Evolutionary conservation across 192 early-diverging fungal genomes (phyloP).

Genomic region (Gonapodya prolifera): DNA sequence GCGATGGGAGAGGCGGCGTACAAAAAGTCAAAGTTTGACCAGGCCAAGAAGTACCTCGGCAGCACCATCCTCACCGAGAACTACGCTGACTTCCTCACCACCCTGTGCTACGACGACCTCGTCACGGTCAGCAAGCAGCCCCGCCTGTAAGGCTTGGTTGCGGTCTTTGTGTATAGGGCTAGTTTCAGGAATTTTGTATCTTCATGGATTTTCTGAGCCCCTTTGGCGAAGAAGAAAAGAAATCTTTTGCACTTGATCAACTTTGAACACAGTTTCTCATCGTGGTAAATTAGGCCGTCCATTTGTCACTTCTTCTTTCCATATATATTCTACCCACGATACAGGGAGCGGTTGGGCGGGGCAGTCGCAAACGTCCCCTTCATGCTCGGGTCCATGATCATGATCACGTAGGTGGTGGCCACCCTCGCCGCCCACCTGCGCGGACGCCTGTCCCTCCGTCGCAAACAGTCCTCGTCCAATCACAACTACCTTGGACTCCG

Average conservation of each 20-base stretch:
- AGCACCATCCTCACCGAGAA: slow-evolving; percentile 68
- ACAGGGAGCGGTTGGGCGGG: too few relatives aligned
- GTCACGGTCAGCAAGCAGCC: slow-evolving; percentile 1
- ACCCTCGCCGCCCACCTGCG: too few relatives aligned
- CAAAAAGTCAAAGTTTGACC: slow-evolving; percentile 45
- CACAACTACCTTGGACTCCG: background rate
- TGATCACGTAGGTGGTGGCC: background rate
- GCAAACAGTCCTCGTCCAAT: background rate
- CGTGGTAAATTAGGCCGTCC: background rate
- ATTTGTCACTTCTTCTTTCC: background rate
- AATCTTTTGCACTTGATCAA: too few relatives aligned
- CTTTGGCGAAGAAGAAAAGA: too few relatives aligned
- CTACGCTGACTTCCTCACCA: slow-evolving; percentile 30
- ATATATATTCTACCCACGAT: background rate
- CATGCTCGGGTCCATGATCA: background rate
- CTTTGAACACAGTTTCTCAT: too few relatives aligned
- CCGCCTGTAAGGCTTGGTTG: background rate
- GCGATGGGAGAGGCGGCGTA: slow-evolving; percentile 50
- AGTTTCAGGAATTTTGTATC: too few relatives aligned
- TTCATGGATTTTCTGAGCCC: too few relatives aligned
- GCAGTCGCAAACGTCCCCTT: background rate
- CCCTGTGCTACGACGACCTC: background rate
- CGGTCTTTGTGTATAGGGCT: too few relatives aligned
- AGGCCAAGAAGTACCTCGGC: slow-evolving; percentile 56
- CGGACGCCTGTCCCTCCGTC: background rate